Evolutionary conservation across 1,284 basidiomycete genomes (phyloP).

Genomic region (Ustilago trichophora): DNA sequence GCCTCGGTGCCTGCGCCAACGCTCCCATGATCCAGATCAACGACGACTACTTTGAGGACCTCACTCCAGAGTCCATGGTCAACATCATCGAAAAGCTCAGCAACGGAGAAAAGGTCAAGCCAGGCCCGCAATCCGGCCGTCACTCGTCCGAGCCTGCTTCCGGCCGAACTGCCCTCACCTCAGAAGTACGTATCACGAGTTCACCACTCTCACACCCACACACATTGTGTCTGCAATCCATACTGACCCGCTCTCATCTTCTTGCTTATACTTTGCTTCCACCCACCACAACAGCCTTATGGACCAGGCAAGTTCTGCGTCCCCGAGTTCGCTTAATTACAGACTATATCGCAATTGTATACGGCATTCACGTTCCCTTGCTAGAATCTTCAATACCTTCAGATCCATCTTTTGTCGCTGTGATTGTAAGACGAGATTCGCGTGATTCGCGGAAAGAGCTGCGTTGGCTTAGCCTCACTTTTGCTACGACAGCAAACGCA

Average conservation of each 20-base stretch:
- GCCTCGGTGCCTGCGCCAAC: conserved; percentile 94
- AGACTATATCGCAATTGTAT: conserved; percentile 2
- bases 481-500: too few species aligned
- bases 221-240: too few species aligned
- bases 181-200: conserved; percentile 77
- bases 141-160: conserved; percentile 84
- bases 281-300: conserved; percentile 75
- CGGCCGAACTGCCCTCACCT: conserved; percentile 79
- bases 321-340: conserved; percentile 77
- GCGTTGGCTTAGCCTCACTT: too few species aligned
- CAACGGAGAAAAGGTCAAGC: conserved; percentile 85
- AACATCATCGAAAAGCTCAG: conserved; percentile 85
- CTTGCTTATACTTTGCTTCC: not conserved
- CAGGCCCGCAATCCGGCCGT: conserved; percentile 88
- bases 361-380: not conserved
- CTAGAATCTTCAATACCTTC: conserved; percentile 31
- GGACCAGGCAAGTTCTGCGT: conserved; percentile 89
- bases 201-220: too few species aligned
- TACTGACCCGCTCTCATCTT: conserved; percentile 5
- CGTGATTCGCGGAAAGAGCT: too few species aligned
- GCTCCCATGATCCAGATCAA: conserved; percentile 98
- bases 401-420: not conserved
- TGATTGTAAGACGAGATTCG: too few species aligned
- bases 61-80: conserved; percentile 87
- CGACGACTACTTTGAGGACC: conserved; percentile 98